Conservation (phyloP, 140 eudicot species). For the Oenanthe javanica region DNA sequence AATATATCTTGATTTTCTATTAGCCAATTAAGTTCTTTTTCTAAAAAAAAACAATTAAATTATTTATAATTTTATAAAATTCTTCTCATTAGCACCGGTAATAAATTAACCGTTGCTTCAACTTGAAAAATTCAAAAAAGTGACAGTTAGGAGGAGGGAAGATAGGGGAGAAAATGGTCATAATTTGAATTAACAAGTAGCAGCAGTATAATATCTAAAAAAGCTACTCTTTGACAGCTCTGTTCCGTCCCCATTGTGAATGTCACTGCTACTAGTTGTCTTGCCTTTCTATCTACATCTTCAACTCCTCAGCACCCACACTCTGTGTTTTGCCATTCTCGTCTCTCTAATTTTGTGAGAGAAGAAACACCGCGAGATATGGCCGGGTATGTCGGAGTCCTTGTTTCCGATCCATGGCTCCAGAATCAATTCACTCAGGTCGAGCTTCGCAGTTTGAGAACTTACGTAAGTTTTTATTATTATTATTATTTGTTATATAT, state of each 20-base stretch:
- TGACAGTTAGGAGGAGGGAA: constrained; percentile 26
- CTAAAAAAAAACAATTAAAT: too few relatives aligned
- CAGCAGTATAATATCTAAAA: background rate
- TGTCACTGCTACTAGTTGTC: constrained; percentile 15
- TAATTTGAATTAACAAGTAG: constrained; percentile 40
- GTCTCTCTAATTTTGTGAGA: background rate
- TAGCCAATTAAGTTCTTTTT: too few relatives aligned
- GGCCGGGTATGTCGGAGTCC: constrained; percentile 80
- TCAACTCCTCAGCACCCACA: background rate
- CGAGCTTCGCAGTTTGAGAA: constrained; percentile 80
- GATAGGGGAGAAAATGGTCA: constrained; percentile 57
- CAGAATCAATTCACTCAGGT: constrained; percentile 98
- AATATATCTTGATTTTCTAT: too few relatives aligned
- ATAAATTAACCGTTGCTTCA: background rate
- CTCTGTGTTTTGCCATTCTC: background rate
- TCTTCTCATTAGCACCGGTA: too few relatives aligned
- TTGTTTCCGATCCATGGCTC: constrained; percentile 98
- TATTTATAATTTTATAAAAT: too few relatives aligned
- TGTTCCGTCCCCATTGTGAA: constrained; percentile 49
- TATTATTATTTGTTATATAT: background rate
- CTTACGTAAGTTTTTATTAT: constrained; percentile 10
- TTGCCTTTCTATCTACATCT: constrained; percentile 14
- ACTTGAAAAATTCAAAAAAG: background rate
- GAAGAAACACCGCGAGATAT: background rate
- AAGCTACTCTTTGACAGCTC: constrained; percentile 47